A percentile compares a stretch with the other conserved stretches of the same genome.
Evolutionary conservation across 2,329 filamentous ascomycete genomes (phyloP).

Genomic region (Microascus cirrosus): DNA sequence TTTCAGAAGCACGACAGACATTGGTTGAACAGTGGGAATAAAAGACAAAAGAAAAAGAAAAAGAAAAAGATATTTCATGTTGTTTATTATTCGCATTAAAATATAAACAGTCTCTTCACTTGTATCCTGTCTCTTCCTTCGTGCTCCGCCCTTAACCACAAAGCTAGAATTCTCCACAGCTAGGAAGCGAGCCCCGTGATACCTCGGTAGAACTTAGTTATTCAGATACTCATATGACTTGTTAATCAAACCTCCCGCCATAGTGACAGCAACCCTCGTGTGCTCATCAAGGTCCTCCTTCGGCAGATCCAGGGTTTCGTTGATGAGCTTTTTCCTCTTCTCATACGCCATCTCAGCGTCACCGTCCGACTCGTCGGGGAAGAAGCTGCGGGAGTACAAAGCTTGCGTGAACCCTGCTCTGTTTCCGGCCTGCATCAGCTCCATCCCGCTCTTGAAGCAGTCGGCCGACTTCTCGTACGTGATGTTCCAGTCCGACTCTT

Average conservation of each 20-base stretch:
- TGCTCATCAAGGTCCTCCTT: slow-evolving; percentile 47
- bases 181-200: no score
- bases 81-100: no score
- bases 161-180: no score
- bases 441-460: slow-evolving; percentile 22
- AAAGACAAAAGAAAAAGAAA: no score
- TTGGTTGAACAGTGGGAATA: no score
- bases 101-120: no score
- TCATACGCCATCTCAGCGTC: slow-evolving; percentile 20
- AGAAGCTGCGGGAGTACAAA: slow-evolving; percentile 48
- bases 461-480: slow-evolving; percentile 29
- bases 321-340: slow-evolving; percentile 24
- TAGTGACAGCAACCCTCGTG: slow-evolving; percentile 35
- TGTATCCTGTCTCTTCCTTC: no score
- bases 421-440: slow-evolving; percentile 27
- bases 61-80: no score
- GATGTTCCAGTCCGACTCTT: slow-evolving; percentile 46
- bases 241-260: slow-evolving; percentile 14
- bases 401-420: slow-evolving; percentile 30
- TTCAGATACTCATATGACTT: not conserved
- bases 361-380: slow-evolving; percentile 21
- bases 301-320: slow-evolving; percentile 43
- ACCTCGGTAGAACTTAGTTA: no score
- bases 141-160: no score
- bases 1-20: no score